These are phyloP conservation scores for Phylloporus scabripes DNA, from an alignment of 768 basidiomycete genomes.

Conservation along the genomic window DNA sequence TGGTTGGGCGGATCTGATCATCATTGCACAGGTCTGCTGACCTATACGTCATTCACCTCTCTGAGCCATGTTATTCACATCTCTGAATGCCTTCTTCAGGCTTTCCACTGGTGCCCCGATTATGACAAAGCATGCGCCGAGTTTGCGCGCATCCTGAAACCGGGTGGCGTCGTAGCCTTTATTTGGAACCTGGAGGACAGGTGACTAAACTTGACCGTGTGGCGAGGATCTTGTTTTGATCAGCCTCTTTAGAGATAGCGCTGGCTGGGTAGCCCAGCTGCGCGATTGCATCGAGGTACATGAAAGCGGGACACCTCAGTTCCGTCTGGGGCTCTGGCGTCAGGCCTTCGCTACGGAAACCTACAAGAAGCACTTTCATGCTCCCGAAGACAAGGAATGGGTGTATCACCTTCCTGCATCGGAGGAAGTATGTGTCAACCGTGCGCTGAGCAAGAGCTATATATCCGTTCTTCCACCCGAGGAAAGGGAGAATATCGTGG, in stretches of 20 bases:
- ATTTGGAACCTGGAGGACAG: slow-evolving; percentile 93
- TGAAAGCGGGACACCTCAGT: slow-evolving; percentile 77
- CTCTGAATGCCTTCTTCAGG: slow-evolving; percentile 40
- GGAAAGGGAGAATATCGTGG: slow-evolving; percentile 49
- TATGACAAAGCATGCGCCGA: slow-evolving; percentile 67
- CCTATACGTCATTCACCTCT: background rate
- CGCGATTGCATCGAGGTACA: slow-evolving; percentile 64
- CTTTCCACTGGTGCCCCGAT: slow-evolving; percentile 92
- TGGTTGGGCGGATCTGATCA: slow-evolving; percentile 71
- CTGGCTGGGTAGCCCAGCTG: slow-evolving; percentile 69
- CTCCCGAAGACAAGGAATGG: slow-evolving; percentile 54
- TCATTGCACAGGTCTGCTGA: slow-evolving; percentile 62
- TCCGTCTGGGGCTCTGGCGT: slow-evolving; percentile 72
- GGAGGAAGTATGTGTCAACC: slow-evolving; percentile 51
- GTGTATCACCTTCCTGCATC: slow-evolving; percentile 48
- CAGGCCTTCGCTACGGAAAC: slow-evolving; percentile 56
- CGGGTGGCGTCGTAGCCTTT: slow-evolving; percentile 61
- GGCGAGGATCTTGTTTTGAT: background rate
- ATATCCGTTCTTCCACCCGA: slow-evolving; percentile 56
- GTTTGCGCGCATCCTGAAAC: slow-evolving; percentile 76
- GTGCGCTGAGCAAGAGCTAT: slow-evolving; percentile 83
- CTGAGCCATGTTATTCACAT: background rate
- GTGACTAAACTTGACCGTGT: slow-evolving; percentile 25
- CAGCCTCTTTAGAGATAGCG: slow-evolving; percentile 39
- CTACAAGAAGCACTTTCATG: slow-evolving; percentile 56